Evolutionary conservation across 202 grass and related monocot species (phyloP).

Genomic region (Bolboschoenoplectus hybrid): DNA sequence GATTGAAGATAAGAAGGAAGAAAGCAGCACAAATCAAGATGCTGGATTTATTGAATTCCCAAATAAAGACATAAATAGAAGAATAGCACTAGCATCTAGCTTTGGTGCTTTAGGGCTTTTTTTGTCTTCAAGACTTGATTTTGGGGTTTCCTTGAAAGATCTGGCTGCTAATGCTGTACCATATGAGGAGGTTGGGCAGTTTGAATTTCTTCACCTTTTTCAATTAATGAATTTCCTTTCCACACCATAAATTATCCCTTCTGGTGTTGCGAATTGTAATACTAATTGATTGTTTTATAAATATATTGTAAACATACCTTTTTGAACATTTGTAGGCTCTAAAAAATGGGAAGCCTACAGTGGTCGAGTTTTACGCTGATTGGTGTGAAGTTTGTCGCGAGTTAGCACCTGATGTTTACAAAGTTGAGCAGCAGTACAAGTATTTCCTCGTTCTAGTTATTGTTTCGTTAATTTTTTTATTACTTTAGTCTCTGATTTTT

Average conservation of each 20-base stretch:
- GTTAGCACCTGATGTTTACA: slow-evolving; percentile 76
- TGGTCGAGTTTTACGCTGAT: slow-evolving; percentile 95
- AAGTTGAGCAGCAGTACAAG: slow-evolving; percentile 83
- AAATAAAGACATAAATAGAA: slow-evolving; percentile 77
- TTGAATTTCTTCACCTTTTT: slow-evolving; percentile 13
- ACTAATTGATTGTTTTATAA: not conserved
- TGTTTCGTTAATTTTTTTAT: not conserved
- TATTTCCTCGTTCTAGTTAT: slow-evolving; percentile 40
- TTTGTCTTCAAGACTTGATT: slow-evolving; percentile 71
- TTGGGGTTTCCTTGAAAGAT: slow-evolving; percentile 87
- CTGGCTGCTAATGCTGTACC: slow-evolving; percentile 63
- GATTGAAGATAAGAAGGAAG: slow-evolving; percentile 43
- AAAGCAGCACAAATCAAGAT: slow-evolving; percentile 47
- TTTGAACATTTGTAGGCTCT: slow-evolving; percentile 65
- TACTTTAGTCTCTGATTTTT: not conserved
- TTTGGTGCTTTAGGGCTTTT: slow-evolving; percentile 67
- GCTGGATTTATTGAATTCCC: slow-evolving; percentile 52
- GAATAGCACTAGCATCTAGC: slow-evolving; percentile 65
- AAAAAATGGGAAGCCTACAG: slow-evolving; percentile 86
- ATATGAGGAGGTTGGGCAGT: slow-evolving; percentile 65
- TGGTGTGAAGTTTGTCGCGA: slow-evolving; percentile 98
- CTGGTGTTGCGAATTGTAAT: not conserved
- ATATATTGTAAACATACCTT: not conserved
- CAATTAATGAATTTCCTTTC: not conserved
- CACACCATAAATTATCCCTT: not conserved